Base-by-base conservation (phyloP, 2,329 filamentous ascomycete genomes). In the Ceratocystis harringtonii region DNA sequence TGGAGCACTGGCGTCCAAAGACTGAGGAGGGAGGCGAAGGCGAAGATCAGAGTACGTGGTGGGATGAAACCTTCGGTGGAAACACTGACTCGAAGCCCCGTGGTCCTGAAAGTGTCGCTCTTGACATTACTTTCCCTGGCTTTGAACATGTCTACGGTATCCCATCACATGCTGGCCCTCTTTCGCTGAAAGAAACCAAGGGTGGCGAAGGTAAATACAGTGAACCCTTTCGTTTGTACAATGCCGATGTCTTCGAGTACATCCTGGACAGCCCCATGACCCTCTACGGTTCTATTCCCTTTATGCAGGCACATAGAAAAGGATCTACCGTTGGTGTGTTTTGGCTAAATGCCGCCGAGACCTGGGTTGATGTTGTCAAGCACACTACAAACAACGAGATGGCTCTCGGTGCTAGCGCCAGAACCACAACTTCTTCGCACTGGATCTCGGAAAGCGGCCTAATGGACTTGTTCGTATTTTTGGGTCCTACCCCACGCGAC, bases 221-320 rank as follows among this genome's bases (percentile, higher is more conserved):
- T 8, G 90, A 99, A 68, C 94, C 94, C 0, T 99, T 99, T 77
- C 84, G 94, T 45, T 77, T 99, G 75, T 96, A 96, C 78, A 99
- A 99, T 75, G 83, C 90, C 41, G 94, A 99, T 74, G 94, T 99
- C 10, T 99, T 99, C 71, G 94, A 99, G 77, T 99, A 99, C 74
- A 87, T 96, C 71, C 82, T 96, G 71, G 89, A 97, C 75, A 97
- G 91, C 75, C 92, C 94, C 0, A 99, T 99, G 94, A 97, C 94
- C 0, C 81, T 99, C 1, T 99, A 99, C 72, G 94, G 94, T n/a
- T 80, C 91, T 6, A 97, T 99, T 70, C 94, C 94, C 1, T 89
- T 97, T 73, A 95, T 99, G 90, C 94, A 97, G 75, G 94, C 94
- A 19, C 92, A 99, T 73, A 88, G 88, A 71, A 95, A 92, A 74